phyloP scores from a whole-genome alignment of 1,284 basidiomycete species.

The Cutaneotrichosporon sp. region DNA sequence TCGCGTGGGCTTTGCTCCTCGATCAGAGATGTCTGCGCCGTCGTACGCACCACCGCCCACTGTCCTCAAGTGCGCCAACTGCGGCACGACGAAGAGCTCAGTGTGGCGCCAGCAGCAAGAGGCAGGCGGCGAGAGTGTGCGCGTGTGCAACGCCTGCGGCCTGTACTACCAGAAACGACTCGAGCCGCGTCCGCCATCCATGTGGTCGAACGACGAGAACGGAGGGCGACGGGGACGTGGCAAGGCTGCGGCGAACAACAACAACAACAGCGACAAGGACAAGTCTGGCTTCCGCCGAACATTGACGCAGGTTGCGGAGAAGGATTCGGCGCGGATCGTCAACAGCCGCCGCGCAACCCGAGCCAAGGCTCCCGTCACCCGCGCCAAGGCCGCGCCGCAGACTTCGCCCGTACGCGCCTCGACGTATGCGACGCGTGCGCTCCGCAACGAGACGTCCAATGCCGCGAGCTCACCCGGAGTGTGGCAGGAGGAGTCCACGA shows the following conservation, averaged over 20 bases:
- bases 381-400: conserved; percentile 23
- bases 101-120: conserved; percentile 44
- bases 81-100: conserved; percentile 37
- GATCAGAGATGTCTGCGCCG: background rate
- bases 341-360: conserved; percentile 6
- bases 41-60: background rate
- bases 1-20: background rate
- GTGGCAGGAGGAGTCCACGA: conserved; percentile 6
- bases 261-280: conserved; percentile 7
- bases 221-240: conserved; percentile 5
- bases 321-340: conserved; percentile 38
- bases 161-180: conserved; percentile 45
- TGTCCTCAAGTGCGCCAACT: conserved; percentile 37
- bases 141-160: conserved; percentile 48
- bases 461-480: conserved; percentile 31
- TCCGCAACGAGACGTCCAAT: conserved; percentile 11
- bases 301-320: conserved; percentile 36
- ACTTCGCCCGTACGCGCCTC: conserved; percentile 28
- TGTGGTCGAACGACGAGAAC: conserved; percentile 39
- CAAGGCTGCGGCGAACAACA: conserved; percentile 2
- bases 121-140: conserved; percentile 32
- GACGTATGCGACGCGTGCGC: conserved; percentile 9
- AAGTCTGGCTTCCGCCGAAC: conserved; percentile 33
- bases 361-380: conserved; percentile 13
- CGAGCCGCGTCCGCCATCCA: conserved; percentile 37